Evolutionary conservation across 2,329 filamentous ascomycete species (phyloP), one percentile per base, ranked within the genome.

Genomic region (Canariomyces notabilis): DNA sequence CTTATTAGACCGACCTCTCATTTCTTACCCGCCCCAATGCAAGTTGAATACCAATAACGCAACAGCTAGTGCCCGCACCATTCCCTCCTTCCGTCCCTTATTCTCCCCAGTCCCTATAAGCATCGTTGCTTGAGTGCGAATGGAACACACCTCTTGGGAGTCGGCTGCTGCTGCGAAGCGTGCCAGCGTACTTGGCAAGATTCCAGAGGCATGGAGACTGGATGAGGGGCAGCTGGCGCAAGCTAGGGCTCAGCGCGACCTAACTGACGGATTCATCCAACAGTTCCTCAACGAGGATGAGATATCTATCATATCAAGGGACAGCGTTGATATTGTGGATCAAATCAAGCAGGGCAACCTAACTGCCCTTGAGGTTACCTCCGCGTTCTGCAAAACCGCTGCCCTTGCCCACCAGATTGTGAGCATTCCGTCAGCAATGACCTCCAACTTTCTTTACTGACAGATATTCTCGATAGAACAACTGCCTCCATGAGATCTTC

Each of bases 321-420:
- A 52, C 2, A 56, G 45, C n/a, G 36, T 50, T 1, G 31, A 42
- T 0, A 29, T 54, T 14, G 46, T 52, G 5, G 26, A 46, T 3
- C 40, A 22, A 19, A 49, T 54, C 31, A 46, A 34, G 16, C n/a
- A n/a, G 1, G 61, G 64, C 2, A 59, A 57, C 15, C 56, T 70
- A 37, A 67, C 60, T 7, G 64, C 68, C 0, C 60, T 67, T 0
- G 68, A 76, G 12, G 42, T 44, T 18, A 44, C 42, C 3, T 32
- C 34, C 4, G 12, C 77, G 0, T 84, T 77, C 56, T 76, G 73
- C 60, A 78, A 78, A 60, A 61, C 73, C 9, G 73, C 73, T 1
- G 67, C 69, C 2, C 66, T 75, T 3, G 79, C 79, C 1, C 79
- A 83, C 45, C 80, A 83, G 53, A 62, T 79, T n/a, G 75, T 77